Base-by-base conservation (phyloP, 2,329 filamentous ascomycete species). In the Cladosporium austrohemisphaericum region DNA sequence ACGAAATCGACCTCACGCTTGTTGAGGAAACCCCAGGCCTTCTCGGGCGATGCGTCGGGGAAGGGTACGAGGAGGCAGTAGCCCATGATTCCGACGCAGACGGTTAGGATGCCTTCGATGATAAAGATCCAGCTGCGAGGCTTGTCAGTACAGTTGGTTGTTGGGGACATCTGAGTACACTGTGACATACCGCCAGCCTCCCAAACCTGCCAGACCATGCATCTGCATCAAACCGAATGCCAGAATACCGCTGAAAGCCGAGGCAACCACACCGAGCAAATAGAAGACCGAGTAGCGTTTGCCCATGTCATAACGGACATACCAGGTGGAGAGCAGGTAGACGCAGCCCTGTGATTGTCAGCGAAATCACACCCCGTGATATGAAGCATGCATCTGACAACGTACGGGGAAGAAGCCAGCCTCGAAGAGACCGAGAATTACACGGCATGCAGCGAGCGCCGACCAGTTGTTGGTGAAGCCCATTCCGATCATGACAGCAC, bases 301-400 rank as follows among this genome's bases (percentile, higher is more conserved):
- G 18, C 40, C 37, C 40, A 50, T 41, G 29, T 50, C 47, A 13
- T 50, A 50, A 11, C 47, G 47, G 16, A 43, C 37, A 18, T 51
- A 64, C 63, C 63, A 89, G 28, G 82, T 86, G 52, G 79, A 84
- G n/a, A 89, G 75, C 5, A 88, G 70, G 60, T 87, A 88, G 0
- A 86, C 82, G 43, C 79, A 84, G 44, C 61, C 62, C 64, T 66
- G 66, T 57, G 41, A 60, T 57, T 52, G 59, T 58, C 32, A 64
- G 38, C 13, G 25, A 19, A n/a, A n/a, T n/a, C n/a, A n/a, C n/a
- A n/a, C n/a, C n/a, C n/a, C n/a, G n/a, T n/a, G n/a, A n/a, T n/a
- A n/a, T n/a, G n/a, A n/a, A n/a, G n/a, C n/a, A n/a, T n/a, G 72
- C 72, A 8, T 66, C 69, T 1, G 72, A 70, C 25, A 74, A 65